phyloP scores from a whole-genome alignment of 2,329 filamentous ascomycete species.

The Dothidotthia symphoricarpi region DNA sequence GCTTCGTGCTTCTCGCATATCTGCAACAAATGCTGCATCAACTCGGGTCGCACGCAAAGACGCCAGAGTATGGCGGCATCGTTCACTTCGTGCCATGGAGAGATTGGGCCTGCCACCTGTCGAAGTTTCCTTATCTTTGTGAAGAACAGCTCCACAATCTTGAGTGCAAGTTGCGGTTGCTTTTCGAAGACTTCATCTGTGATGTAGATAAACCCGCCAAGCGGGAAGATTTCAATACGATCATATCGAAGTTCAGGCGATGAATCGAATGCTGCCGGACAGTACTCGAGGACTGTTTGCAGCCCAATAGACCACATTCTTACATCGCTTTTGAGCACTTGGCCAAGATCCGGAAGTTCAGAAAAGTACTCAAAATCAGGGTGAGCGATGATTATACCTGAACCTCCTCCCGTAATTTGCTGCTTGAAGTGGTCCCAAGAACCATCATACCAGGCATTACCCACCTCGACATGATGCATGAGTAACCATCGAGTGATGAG shows the following conservation, averaged over 20 bases:
- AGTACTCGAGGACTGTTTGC: conserved; percentile 19
- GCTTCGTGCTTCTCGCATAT: conserved; percentile 18
- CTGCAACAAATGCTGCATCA: conserved; percentile 28
- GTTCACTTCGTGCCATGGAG: conserved; percentile 16
- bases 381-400: conserved; percentile 32
- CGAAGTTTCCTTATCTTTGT: conserved; percentile 26
- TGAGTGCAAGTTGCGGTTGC: conserved; percentile 37
- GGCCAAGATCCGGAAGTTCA: conserved; percentile 33
- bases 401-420: conserved; percentile 15
- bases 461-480: conserved; percentile 31
- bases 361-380: conserved; percentile 34
- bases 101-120: conserved; percentile 11
- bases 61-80: conserved; percentile 33
- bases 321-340: conserved; percentile 28
- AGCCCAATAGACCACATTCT: conserved; percentile 38
- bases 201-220: conserved; percentile 43
- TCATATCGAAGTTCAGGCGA: conserved; percentile 19
- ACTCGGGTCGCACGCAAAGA: conserved; percentile 31
- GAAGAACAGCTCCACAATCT: conserved; percentile 40
- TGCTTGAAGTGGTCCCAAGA: conserved; percentile 29
- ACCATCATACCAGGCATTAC: conserved; percentile 21
- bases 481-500: conserved; percentile 34
- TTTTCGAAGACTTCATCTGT: conserved; percentile 47
- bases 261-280: conserved; percentile 11
- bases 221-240: conserved; percentile 39